These are phyloP conservation scores for Trichoderma asperellum DNA, from an alignment of 2,329 filamentous ascomycete species.

Conservation along the genomic window DNA sequence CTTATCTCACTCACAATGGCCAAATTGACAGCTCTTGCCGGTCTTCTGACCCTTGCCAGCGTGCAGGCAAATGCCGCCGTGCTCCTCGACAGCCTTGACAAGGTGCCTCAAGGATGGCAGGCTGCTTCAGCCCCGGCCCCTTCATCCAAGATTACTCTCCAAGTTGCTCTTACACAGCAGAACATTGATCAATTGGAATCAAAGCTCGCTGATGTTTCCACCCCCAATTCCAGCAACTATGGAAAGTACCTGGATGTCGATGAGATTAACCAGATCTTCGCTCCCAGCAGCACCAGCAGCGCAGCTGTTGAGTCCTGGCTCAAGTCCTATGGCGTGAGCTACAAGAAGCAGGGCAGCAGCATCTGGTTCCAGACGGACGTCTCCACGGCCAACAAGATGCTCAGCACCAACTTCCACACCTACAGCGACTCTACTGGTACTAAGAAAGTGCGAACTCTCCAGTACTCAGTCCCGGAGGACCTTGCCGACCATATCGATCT, in stretches of 20 bases:
- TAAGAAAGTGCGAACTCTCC: constrained; percentile 27
- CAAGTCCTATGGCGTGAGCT: constrained; percentile 11
- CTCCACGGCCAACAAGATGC: constrained; percentile 17
- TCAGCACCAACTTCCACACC: constrained; percentile 15
- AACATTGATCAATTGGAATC: constrained; percentile 25
- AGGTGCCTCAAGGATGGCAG: constrained; percentile 16
- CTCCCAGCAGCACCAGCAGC: constrained; percentile 1
- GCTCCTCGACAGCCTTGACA: not conserved
- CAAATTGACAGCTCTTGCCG: not conserved
- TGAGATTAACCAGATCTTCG: constrained; percentile 12
- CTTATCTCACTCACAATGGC: not conserved
- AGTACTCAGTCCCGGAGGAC: constrained; percentile 31
- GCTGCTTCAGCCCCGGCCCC: not conserved
- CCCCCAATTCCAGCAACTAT: constrained; percentile 10
- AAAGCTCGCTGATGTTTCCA: constrained; percentile 20
- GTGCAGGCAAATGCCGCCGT: constrained; percentile 7
- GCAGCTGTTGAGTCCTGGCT: constrained; percentile 23
- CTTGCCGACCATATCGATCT: constrained; percentile 30
- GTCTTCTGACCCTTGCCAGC: constrained; percentile 4
- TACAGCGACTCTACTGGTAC: constrained; percentile 7
- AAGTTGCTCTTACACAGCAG: constrained; percentile 20
- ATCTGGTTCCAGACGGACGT: constrained; percentile 17
- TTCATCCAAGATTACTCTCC: constrained; percentile 6
- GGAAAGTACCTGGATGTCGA: constrained; percentile 17
- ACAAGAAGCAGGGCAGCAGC: constrained; percentile 6